phyloP scores from a whole-genome alignment of 805 yeast species.

The Komagataella mondaviorum region DNA sequence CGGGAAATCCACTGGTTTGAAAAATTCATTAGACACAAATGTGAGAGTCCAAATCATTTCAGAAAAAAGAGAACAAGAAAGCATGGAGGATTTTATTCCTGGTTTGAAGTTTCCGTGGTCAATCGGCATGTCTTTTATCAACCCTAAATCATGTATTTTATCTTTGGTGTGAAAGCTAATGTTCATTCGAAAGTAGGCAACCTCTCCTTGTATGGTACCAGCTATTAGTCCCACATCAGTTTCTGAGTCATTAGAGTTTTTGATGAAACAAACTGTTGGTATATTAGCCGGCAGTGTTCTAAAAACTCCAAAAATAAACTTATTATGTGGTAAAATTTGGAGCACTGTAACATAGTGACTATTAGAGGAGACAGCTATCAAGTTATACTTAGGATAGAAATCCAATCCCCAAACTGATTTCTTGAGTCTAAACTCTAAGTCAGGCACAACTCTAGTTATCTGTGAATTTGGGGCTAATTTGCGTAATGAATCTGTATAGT shows the following conservation, averaged over 20 bases:
- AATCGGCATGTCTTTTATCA: not conserved
- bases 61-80: not conserved
- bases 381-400: slow-evolving; percentile 16
- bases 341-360: slow-evolving; percentile 30
- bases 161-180: not conserved
- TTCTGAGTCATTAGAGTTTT: slow-evolving; percentile 7
- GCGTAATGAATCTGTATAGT: slow-evolving; percentile 17
- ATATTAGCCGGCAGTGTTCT: slow-evolving; percentile 38
- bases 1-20: not conserved
- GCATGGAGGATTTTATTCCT: not conserved
- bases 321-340: slow-evolving; percentile 13
- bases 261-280: slow-evolving; percentile 33
- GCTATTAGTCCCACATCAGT: not conserved
- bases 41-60: not conserved
- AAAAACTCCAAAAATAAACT: slow-evolving; percentile 10
- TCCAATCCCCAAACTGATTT: slow-evolving; percentile 57
- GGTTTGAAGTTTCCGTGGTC: not conserved
- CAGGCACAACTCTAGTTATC: slow-evolving; percentile 8
- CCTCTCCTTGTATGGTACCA: not conserved
- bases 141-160: not conserved
- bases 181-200: not conserved
- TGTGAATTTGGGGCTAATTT: not conserved
- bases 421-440: slow-evolving; percentile 19
- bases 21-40: not conserved
- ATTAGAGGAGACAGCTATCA: slow-evolving; percentile 42